Percentiles rank a stretch among this genome's conserved stretches.
phyloP scores from a whole-genome alignment of 2,329 filamentous ascomycete species.

The Monosporascus ibericus region DNA sequence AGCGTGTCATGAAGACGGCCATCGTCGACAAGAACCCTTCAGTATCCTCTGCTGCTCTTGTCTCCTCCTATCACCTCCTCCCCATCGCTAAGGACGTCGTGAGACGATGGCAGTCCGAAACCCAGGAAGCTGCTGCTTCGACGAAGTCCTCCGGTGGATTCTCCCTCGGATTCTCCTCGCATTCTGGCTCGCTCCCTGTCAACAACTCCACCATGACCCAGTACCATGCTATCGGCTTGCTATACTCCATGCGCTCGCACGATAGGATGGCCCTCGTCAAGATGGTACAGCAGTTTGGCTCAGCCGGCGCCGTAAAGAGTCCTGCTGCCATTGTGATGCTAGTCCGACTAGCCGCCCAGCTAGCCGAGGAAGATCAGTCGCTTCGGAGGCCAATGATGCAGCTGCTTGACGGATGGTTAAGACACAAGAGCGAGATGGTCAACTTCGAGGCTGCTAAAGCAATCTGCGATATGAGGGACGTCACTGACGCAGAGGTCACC shows the following conservation, averaged over 20 bases:
- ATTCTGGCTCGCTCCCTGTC: slow-evolving; percentile 66
- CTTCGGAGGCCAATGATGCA: slow-evolving; percentile 95
- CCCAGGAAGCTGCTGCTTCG: slow-evolving; percentile 89
- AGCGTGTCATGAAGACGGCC: slow-evolving; percentile 96
- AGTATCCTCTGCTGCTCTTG: slow-evolving; percentile 89
- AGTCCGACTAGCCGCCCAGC: slow-evolving; percentile 84
- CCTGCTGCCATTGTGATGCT: slow-evolving; percentile 89
- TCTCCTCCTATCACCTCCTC: slow-evolving; percentile 96
- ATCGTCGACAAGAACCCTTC: slow-evolving; percentile 99
- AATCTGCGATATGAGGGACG: slow-evolving; percentile 89
- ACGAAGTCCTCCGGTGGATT: slow-evolving; percentile 86
- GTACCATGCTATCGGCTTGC: slow-evolving; percentile 93
- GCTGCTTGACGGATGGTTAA: slow-evolving; percentile 90
- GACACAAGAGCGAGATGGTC: slow-evolving; percentile 99
- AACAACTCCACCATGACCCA: slow-evolving; percentile 97
- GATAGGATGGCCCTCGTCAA: slow-evolving; percentile 98
- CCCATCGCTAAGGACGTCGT: slow-evolving; percentile 95
- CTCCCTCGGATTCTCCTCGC: slow-evolving; percentile 83
- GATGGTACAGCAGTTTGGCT: slow-evolving; percentile 99
- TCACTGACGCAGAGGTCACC: slow-evolving; percentile 83
- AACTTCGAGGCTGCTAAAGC: slow-evolving; percentile 99
- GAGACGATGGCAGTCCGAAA: slow-evolving; percentile 96
- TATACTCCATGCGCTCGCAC: slow-evolving; percentile 97
- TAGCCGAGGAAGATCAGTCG: slow-evolving; percentile 87
- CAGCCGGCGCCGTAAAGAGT: slow-evolving; percentile 87